Conservation (phyloP, 1,284 basidiomycete species). For the Mycena citricolor region DNA sequence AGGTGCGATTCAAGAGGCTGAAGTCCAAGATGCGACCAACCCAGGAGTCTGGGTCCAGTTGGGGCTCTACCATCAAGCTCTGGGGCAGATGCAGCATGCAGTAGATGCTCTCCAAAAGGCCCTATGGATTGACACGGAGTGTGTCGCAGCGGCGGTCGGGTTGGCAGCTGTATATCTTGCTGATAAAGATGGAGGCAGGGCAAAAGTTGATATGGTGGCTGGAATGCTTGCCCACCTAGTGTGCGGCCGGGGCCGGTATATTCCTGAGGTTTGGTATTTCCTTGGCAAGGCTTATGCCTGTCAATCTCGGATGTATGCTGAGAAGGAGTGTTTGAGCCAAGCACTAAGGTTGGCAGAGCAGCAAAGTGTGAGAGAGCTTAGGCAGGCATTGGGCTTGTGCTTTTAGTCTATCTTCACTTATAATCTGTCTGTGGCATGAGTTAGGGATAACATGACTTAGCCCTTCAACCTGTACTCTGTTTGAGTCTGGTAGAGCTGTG, state of each 20-base stretch:
- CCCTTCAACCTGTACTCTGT: no score
- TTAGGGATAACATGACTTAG: no score
- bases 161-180: slow-evolving; percentile 74
- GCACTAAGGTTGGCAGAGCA: slow-evolving; percentile 75
- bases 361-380: slow-evolving; percentile 63
- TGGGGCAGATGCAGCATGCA: slow-evolving; percentile 60
- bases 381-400: slow-evolving; percentile 69
- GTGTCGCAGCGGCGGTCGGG: slow-evolving; percentile 76
- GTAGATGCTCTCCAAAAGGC: slow-evolving; percentile 81
- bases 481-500: no score
- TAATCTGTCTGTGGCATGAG: no score
- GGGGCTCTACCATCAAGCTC: slow-evolving; percentile 70
- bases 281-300: slow-evolving; percentile 77
- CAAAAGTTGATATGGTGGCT: slow-evolving; percentile 70
- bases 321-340: slow-evolving; percentile 72
- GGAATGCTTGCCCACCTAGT: slow-evolving; percentile 65
- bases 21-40: slow-evolving; percentile 83
- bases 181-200: slow-evolving; percentile 22
- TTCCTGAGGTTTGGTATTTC: slow-evolving; percentile 91
- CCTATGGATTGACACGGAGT: slow-evolving; percentile 73
- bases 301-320: slow-evolving; percentile 69
- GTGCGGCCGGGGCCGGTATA: slow-evolving; percentile 77
- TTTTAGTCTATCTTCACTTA: slow-evolving; percentile 54
- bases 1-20: slow-evolving; percentile 94
- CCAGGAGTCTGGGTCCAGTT: slow-evolving; percentile 95